These are phyloP conservation scores for Collybiopsis luxurians DNA, from an alignment of 768 basidiomycete species.

Conservation along the genomic window DNA sequence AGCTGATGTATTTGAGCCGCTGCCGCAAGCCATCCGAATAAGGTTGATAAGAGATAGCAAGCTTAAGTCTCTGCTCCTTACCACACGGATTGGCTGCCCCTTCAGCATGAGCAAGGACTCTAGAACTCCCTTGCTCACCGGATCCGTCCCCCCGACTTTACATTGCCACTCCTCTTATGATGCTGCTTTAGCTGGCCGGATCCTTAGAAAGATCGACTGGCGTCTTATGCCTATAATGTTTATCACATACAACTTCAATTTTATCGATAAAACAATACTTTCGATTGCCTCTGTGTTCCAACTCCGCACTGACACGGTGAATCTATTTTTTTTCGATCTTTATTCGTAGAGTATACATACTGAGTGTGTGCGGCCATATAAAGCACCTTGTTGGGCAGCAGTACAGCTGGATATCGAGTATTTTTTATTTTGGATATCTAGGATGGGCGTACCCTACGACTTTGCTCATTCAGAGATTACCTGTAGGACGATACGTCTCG, in stretches of 20 bases:
- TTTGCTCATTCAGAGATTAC: background rate
- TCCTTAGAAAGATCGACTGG: conserved; percentile 3
- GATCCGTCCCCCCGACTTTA: background rate
- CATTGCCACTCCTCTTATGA: background rate
- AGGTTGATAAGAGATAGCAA: too few relatives aligned
- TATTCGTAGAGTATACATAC: background rate
- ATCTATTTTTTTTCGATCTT: background rate
- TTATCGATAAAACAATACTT: background rate
- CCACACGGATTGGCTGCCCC: too few relatives aligned
- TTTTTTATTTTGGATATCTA: conserved; percentile 2
- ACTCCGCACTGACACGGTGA: background rate
- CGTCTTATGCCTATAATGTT: conserved; percentile 1
- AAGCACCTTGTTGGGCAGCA: conserved; percentile 1
- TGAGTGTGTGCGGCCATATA: too few relatives aligned
- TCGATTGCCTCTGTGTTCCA: background rate
- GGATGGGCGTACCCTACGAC: background rate
- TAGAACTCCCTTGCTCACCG: background rate
- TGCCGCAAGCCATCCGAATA: too few relatives aligned
- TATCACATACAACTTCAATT: conserved; percentile 2
- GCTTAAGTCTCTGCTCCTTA: too few relatives aligned
- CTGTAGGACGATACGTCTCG: background rate
- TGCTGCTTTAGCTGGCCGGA: background rate
- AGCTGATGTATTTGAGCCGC: too few relatives aligned
- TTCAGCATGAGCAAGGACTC: background rate
- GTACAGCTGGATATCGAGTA: background rate